Evolutionary conservation across 176 grass and related monocot genomes (phyloP), one percentile per base, ranked within the genome.

Genomic region (Ampelocalamus luodianensis): DNA sequence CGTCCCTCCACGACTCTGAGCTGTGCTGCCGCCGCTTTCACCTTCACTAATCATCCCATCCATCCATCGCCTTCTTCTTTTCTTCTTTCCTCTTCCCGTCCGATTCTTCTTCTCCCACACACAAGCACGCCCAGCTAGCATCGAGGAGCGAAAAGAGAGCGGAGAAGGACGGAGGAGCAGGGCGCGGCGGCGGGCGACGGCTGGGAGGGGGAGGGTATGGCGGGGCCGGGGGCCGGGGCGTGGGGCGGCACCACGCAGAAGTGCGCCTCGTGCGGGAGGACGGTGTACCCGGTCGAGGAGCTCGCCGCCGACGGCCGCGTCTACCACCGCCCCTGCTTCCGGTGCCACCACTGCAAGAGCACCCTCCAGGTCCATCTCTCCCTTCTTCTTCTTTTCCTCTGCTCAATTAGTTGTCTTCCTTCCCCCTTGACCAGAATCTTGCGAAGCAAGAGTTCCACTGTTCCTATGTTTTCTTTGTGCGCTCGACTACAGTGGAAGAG

Each of bases 281-380:
- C 65, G 81, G 97, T 99, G 6, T 99, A 99, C 81, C 87, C 93
- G 36, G 87, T 99, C 64, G 97, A 99, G 66, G 93, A 99, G 86
- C 93, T 99, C 58, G 78, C 93, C 49, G 94, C 94, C 84, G 97
- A 99, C 70, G 90, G 90, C 74, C 88, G 92, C 79, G 85, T 94
- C 90, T 99, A 96, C 56, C 97, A 99, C 90, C 87, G 89, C 74
- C 91, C 97, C 17, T 99, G 97, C 88, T 99, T 99, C 78, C 93
- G 97, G 38, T 99, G 97, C 75, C 86, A 85, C 65, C 97, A 96
- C 93, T 99, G 97, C 93, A 99, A 92, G 65, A 86, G 84, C 79
- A 99, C 97, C 34, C 97, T 99, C 79, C 89, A 99, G 97, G 97
- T 94, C 29, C 42, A 9, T 29, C 5, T 8, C 14, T 17, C 8